phyloP scores from a whole-genome alignment of 768 basidiomycete genomes.

The Suillus subaureus region DNA sequence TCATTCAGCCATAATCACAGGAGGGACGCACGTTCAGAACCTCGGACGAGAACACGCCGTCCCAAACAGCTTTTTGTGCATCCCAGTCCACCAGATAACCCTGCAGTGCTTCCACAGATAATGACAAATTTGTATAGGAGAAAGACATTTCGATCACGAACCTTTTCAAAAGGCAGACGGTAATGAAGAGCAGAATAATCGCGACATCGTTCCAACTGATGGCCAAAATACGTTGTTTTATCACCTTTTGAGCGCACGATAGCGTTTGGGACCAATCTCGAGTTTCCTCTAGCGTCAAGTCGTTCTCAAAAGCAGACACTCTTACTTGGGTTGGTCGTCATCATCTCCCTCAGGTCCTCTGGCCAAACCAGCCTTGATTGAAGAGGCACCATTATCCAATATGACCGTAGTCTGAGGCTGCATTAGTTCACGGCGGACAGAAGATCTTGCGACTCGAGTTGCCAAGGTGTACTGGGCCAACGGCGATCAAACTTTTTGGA shows the following conservation, averaged over 20 bases:
- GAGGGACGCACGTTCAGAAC: constrained; percentile 57
- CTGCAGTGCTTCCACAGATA: constrained; percentile 45
- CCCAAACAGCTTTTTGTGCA: constrained; percentile 93
- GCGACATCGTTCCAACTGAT: constrained; percentile 75
- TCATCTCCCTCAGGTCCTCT: constrained; percentile 30
- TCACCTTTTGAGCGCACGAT: constrained; percentile 85
- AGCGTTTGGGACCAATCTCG: constrained; percentile 77
- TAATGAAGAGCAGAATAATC: constrained; percentile 85
- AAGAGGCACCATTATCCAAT: constrained; percentile 86
- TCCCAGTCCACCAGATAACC: constrained; percentile 96
- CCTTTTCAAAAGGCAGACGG: constrained; percentile 88
- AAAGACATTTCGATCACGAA: constrained; percentile 31
- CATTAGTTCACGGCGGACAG: neutral
- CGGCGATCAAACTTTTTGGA: constrained; percentile 1
- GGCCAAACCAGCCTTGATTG: constrained; percentile 74
- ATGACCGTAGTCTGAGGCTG: constrained; percentile 49
- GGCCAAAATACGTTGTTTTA: constrained; percentile 80
- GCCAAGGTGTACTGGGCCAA: neutral
- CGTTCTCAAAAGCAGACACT: neutral
- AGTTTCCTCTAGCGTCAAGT: constrained; percentile 9
- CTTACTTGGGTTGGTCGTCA: constrained; percentile 27
- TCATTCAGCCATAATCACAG: constrained; percentile 2
- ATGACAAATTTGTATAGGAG: neutral
- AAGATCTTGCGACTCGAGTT: neutral
- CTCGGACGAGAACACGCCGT: constrained; percentile 78